phyloP scores from a whole-genome alignment of 345 rosid genomes.

The Hypericum perforatum region DNA sequence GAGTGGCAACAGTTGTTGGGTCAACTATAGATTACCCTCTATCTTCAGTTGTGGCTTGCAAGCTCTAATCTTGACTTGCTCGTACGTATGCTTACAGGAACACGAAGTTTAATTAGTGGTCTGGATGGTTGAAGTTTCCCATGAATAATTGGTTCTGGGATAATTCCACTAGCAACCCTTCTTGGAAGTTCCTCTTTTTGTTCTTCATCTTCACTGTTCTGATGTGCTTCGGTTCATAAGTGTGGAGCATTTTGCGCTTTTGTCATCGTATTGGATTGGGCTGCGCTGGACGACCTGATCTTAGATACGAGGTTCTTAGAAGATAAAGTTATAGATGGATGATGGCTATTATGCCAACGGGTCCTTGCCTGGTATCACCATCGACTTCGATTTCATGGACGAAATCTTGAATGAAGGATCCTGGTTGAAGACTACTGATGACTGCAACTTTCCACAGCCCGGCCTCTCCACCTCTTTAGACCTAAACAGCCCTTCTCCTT shows the following conservation, averaged over 20 bases:
- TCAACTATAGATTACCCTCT: too few species aligned
- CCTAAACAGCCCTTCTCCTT: constrained; percentile 16
- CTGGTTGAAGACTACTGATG: constrained; percentile 62
- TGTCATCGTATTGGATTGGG: too few species aligned
- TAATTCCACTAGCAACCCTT: constrained; percentile 18
- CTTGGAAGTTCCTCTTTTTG: constrained; percentile 58
- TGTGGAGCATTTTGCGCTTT: too few species aligned
- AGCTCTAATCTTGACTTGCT: too few species aligned
- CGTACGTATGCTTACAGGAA: too few species aligned
- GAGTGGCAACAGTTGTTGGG: too few species aligned
- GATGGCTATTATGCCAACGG: constrained; percentile 19
- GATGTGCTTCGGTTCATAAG: constrained; percentile 42
- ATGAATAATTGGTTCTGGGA: not conserved
- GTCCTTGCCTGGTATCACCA: constrained; percentile 37
- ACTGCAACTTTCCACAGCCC: constrained; percentile 26
- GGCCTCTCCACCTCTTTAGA: constrained; percentile 24
- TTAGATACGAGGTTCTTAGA: constrained; percentile 11
- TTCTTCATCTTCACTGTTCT: constrained; percentile 52
- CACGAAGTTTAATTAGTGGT: too few species aligned
- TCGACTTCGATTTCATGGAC: constrained; percentile 89
- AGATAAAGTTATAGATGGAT: constrained; percentile 38
- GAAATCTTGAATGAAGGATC: constrained; percentile 75
- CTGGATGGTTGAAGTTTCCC: too few species aligned
- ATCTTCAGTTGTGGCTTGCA: too few species aligned
- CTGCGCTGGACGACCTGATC: too few species aligned